Evolutionary conservation across 768 basidiomycete species (phyloP).

Genomic region (Kwoniella europaea): DNA sequence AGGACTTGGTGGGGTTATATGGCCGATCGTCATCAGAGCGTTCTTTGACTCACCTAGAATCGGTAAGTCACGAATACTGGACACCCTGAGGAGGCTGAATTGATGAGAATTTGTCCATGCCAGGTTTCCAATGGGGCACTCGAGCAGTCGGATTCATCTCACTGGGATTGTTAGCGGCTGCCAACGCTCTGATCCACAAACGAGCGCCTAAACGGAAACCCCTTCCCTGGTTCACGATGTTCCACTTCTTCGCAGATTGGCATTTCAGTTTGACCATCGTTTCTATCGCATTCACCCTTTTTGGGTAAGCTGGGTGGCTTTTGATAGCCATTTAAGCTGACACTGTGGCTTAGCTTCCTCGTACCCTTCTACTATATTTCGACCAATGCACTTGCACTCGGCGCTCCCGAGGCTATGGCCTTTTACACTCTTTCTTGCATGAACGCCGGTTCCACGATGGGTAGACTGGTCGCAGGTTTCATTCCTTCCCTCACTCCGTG

Average conservation of each 20-base stretch:
- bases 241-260: neutral
- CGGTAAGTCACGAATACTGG: neutral
- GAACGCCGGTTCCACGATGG: slow-evolving; percentile 9
- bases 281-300: neutral
- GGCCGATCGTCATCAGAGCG: slow-evolving; percentile 9
- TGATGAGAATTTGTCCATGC: neutral
- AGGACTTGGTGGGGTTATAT: slow-evolving; percentile 3
- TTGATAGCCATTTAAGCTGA: neutral
- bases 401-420: neutral
- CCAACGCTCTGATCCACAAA: slow-evolving; percentile 4
- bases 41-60: neutral
- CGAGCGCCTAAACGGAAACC: neutral
- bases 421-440: slow-evolving; percentile 5
- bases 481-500: neutral
- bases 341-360: neutral
- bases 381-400: neutral
- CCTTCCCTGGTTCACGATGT: neutral
- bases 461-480: slow-evolving; percentile 7
- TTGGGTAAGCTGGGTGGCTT: neutral
- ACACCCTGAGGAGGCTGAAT: neutral
- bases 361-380: slow-evolving; percentile 12
- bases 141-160: slow-evolving; percentile 11
- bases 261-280: neutral
- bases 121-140: slow-evolving; percentile 11
- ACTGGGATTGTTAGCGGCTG: neutral